These are phyloP conservation scores for Erucastrum elatum DNA, from an alignment of 345 rosid species.

Conservation along the genomic window DNA sequence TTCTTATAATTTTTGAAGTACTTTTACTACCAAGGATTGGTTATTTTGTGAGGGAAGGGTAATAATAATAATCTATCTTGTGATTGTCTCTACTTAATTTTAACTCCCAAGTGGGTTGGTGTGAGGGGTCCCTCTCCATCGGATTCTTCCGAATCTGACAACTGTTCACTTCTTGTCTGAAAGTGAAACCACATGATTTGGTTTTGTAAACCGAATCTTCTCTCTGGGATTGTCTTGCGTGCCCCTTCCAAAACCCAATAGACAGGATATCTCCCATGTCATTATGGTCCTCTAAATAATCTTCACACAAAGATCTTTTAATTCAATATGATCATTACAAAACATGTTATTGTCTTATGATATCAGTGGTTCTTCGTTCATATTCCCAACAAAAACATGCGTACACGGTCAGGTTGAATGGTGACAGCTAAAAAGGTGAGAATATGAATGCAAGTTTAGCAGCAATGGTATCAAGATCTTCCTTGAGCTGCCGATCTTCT, in stretches of 20 bases:
- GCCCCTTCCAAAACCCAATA: constrained; percentile 14
- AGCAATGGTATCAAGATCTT: constrained; percentile 49
- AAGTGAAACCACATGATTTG: constrained; percentile 28
- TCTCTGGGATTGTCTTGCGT: not conserved
- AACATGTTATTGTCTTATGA: not conserved
- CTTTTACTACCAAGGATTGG: not conserved
- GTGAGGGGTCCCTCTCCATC: constrained; percentile 18
- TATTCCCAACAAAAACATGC: constrained; percentile 5
- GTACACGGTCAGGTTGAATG: not conserved
- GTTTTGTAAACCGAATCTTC: constrained; percentile 13
- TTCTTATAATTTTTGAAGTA: not conserved
- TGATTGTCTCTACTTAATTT: not conserved
- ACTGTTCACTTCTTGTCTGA: constrained; percentile 27
- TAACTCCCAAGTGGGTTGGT: constrained; percentile 4
- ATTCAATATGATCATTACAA: not conserved
- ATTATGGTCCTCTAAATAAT: not conserved
- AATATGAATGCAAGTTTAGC: constrained; percentile 37
- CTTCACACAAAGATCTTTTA: not conserved
- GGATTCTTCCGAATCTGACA: constrained; percentile 29
- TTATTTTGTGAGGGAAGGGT: not conserved
- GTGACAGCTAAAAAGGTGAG: constrained; percentile 14
- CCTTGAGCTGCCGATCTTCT: constrained; percentile 37
- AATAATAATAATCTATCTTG: not conserved
- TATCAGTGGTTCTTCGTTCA: not conserved
- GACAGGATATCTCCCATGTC: constrained; percentile 20